Base-by-base conservation (phyloP, 257 asterid species). In the Thymus quinquecostatus region DNA sequence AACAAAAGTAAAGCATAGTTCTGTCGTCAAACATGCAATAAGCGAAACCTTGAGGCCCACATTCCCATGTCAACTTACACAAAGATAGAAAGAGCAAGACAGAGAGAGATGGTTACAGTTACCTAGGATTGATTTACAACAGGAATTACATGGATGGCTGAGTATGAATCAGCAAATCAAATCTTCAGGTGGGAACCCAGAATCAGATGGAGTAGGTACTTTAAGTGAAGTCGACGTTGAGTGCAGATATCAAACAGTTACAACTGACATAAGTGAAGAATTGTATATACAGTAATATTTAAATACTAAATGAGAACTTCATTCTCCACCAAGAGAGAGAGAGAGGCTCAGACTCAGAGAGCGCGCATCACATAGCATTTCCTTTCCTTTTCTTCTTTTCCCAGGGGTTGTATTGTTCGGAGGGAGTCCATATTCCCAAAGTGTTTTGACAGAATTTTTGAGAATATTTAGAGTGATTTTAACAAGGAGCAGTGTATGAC, bases 221-320 rank as follows among this genome's bases (percentile, higher is more conserved):
- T 73, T 72, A 45, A 51, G 78, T 73, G 64, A 61, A 62, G 53
- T 29, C 59, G 68, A 77, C 49, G 81, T 40, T 13, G 76, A 55
- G 77, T 65, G 40, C 9, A 71, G 64, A 13, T 55, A 38, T 53
- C 73, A 66, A 60, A 36, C 44, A 21, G 64, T 28, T 13, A 10
- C 45, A 21, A 21, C 21, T 21, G 21, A 21, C 21, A 21, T 21
- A 21, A 21, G 21, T 21, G 21, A 21, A 21, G 21, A 21, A 21
- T 21, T 21, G 21, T 21, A 21, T 21, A 21, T 21, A 21, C 21
- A 21, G 21, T 21, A 21, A 21, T 21, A 21, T 21, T 21, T 21
- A 21, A 21, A 21, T 21, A 21, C 21, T 21, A 21, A 21, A 21
- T 21, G 21, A 21, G 21, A 21, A 21, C 21, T 21, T 21, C 21